phyloP scores from a whole-genome alignment of 345 rosid species.

The Gossypium mustelinum region DNA sequence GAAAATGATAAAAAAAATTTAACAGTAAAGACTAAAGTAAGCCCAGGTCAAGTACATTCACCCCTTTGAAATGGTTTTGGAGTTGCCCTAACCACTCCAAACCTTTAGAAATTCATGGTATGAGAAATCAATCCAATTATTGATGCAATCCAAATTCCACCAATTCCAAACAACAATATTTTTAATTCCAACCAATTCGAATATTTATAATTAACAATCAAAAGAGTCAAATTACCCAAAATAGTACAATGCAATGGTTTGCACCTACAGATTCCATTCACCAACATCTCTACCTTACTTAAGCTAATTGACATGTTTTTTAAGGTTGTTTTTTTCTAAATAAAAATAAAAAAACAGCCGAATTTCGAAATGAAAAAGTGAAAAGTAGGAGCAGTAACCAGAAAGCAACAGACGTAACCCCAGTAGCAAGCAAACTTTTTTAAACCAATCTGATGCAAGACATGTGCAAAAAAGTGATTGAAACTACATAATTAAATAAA shows the following conservation, averaged over 20 bases:
- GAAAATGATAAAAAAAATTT: too few species aligned
- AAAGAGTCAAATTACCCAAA: too few species aligned
- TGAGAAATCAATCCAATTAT: neutral
- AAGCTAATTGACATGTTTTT: too few species aligned
- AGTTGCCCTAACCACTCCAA: too few species aligned
- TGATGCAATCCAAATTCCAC: neutral
- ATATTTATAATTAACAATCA: neutral
- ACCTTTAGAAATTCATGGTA: too few species aligned
- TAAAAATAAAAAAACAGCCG: neutral
- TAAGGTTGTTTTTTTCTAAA: neutral
- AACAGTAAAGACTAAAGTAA: too few species aligned
- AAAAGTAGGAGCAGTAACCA: conserved; percentile 15
- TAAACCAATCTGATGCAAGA: conserved; percentile 28
- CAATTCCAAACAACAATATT: too few species aligned
- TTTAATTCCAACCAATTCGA: neutral
- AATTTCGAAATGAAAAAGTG: neutral
- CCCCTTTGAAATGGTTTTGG: too few species aligned
- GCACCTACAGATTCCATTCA: too few species aligned
- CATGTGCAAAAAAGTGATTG: conserved; percentile 48
- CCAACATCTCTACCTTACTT: too few species aligned
- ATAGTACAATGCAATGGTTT: too few species aligned
- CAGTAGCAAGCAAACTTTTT: conserved; percentile 39
- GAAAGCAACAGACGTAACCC: conserved; percentile 38
- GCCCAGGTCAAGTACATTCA: too few species aligned
- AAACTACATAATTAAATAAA: neutral